Percentiles rank a stretch among this genome's conserved stretches.
These are phyloP conservation scores for Hyphodiscus hymeniophilus DNA, from an alignment of 495 filamentous ascomycete species.

Conservation along the genomic window DNA sequence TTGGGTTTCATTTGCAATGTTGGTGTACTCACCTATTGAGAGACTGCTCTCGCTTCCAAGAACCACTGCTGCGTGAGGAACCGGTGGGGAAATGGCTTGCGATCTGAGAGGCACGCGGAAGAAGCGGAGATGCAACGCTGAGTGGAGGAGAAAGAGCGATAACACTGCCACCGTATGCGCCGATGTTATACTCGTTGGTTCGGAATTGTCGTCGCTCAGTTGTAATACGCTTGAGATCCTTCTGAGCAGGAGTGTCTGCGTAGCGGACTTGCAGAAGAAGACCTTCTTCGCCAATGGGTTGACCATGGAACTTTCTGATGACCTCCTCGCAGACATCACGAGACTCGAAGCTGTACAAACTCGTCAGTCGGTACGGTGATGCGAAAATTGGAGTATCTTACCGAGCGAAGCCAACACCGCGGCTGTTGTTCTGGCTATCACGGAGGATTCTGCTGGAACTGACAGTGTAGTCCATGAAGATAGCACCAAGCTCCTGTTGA, in stretches of 20 bases:
- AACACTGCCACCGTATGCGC: slow-evolving; percentile 41
- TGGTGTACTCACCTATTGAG: slow-evolving; percentile 8
- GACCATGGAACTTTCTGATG: slow-evolving; percentile 73
- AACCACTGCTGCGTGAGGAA: slow-evolving; percentile 9
- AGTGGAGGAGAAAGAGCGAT: slow-evolving; percentile 36
- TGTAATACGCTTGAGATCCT: slow-evolving; percentile 88
- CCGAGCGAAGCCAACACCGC: slow-evolving; percentile 96
- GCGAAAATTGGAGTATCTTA: slow-evolving; percentile 31
- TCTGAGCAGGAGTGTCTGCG: slow-evolving; percentile 93
- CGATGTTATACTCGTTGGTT: slow-evolving; percentile 84
- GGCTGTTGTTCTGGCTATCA: slow-evolving; percentile 80
- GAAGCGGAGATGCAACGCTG: slow-evolving; percentile 9
- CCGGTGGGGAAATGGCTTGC: slow-evolving; percentile 16
- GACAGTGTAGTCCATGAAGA: slow-evolving; percentile 77
- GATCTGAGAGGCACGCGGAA: slow-evolving; percentile 17
- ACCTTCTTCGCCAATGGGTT: slow-evolving; percentile 59
- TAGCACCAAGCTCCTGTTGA: slow-evolving; percentile 56
- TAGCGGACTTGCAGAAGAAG: slow-evolving; percentile 88
- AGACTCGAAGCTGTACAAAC: slow-evolving; percentile 61
- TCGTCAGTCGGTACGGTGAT: background rate
- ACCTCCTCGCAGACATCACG: slow-evolving; percentile 83
- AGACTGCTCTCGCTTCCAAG: slow-evolving; percentile 23
- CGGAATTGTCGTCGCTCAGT: slow-evolving; percentile 88
- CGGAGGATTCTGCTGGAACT: slow-evolving; percentile 89
- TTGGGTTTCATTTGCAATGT: background rate